Conservation (phyloP, 73 alveolate genomes). For the Stentor coeruleus region DNA sequence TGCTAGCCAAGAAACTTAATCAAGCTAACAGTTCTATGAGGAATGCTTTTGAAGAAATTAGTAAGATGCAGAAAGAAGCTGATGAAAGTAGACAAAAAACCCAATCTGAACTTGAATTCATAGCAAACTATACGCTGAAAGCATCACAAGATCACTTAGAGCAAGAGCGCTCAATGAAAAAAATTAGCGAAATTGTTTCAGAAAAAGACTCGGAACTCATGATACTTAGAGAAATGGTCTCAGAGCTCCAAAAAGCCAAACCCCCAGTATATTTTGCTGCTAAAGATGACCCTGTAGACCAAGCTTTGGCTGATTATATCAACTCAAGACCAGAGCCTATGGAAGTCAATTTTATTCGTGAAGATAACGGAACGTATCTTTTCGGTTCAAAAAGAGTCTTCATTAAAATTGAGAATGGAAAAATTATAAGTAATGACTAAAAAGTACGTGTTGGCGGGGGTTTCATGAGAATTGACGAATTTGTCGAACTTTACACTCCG, state of each 20-base stretch:
- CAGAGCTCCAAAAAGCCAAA: not conserved
- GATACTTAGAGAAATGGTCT: not conserved
- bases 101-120: not conserved
- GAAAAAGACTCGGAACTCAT: not conserved
- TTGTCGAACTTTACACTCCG: not conserved
- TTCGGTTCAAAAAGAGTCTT: not conserved
- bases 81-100: not conserved
- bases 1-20: too few species aligned
- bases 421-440: too few species aligned
- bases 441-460: conserved; percentile 5
- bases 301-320: not conserved
- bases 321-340: not conserved
- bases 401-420: not conserved
- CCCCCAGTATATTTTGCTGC: not conserved
- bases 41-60: not conserved
- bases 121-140: conserved; percentile 23
- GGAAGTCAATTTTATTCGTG: not conserved
- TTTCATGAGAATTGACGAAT: not conserved
- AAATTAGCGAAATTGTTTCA: conserved; percentile 42
- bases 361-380: not conserved
- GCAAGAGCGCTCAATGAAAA: conserved; percentile 49
- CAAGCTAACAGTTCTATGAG: not conserved
- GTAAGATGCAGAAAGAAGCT: not conserved
- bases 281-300: not conserved
- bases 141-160: conserved; percentile 51